A percentile compares a stretch with the other conserved stretches of the same genome.
phyloP scores from a whole-genome alignment of 352 stramenopile species.

The Phytophthora crassamura region DNA sequence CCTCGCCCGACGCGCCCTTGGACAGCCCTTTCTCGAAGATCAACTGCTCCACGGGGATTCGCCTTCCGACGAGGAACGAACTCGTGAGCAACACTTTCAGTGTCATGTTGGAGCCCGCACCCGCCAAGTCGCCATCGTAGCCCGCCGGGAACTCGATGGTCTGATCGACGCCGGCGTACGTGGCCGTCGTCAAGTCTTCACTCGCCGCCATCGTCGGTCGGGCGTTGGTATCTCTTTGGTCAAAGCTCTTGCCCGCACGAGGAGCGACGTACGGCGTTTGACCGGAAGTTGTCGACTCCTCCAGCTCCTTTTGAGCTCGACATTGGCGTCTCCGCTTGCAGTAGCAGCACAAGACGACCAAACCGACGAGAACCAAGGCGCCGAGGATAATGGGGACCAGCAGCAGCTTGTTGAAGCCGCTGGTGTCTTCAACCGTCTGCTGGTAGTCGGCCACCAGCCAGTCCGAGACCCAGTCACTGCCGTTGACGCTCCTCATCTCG shows the following conservation, averaged over 20 bases:
- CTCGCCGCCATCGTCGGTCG: constrained; percentile 23
- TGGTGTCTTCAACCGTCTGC: not conserved
- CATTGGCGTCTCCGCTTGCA: constrained; percentile 15
- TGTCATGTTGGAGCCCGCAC: constrained; percentile 17
- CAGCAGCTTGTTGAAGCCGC: constrained; percentile 25
- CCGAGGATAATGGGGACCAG: constrained; percentile 25
- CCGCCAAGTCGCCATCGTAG: constrained; percentile 17
- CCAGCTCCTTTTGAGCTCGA: constrained; percentile 8
- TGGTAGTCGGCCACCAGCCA: constrained; percentile 37
- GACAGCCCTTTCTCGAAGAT: constrained; percentile 29
- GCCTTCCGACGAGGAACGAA: constrained; percentile 37
- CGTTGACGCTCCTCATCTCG: constrained; percentile 10
- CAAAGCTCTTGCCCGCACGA: constrained; percentile 9
- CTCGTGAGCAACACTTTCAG: constrained; percentile 27
- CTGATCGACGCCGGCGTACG: constrained; percentile 16
- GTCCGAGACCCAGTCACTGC: constrained; percentile 25
- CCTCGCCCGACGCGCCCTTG: constrained; percentile 53
- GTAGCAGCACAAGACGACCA: constrained; percentile 13
- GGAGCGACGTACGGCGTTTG: constrained; percentile 17
- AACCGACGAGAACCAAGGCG: constrained; percentile 1
- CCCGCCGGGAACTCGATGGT: constrained; percentile 23
- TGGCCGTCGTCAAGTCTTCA: constrained; percentile 18
- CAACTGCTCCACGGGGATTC: constrained; percentile 30
- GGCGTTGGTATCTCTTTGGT: constrained; percentile 15
- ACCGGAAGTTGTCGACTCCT: constrained; percentile 7